Evolutionary conservation across 2,329 filamentous ascomycete species (phyloP).

Genomic region (Acarospora socialis): DNA sequence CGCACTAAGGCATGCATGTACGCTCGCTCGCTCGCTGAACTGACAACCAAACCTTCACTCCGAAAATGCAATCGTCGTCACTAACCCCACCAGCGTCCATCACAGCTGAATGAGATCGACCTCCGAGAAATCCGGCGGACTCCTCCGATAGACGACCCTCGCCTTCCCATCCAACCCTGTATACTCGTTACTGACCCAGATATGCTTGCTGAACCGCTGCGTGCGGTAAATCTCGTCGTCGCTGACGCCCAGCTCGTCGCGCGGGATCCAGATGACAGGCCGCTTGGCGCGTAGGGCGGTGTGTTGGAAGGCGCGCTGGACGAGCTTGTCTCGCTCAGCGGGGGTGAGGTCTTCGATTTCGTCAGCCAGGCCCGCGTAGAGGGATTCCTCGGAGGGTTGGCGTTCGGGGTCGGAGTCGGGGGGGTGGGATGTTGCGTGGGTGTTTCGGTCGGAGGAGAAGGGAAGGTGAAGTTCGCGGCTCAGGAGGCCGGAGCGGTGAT

Average conservation of each 20-base stretch:
- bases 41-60: too few relatives aligned
- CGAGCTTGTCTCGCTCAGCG: slow-evolving; percentile 72
- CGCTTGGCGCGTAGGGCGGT: slow-evolving; percentile 69
- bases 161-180: slow-evolving; percentile 74
- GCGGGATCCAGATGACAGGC: slow-evolving; percentile 86
- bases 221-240: slow-evolving; percentile 82
- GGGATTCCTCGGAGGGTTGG: slow-evolving; percentile 44
- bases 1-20: too few relatives aligned
- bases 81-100: too few relatives aligned
- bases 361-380: slow-evolving; percentile 79
- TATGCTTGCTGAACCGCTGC: slow-evolving; percentile 55
- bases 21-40: too few relatives aligned
- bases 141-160: slow-evolving; percentile 68
- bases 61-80: too few relatives aligned
- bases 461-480: slow-evolving; percentile 29
- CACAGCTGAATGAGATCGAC: slow-evolving; percentile 71
- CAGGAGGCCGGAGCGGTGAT: slow-evolving; percentile 28
- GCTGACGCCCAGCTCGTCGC: slow-evolving; percentile 76
- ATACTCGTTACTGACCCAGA: slow-evolving; percentile 92
- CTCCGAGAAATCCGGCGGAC: slow-evolving; percentile 81
- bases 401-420: slow-evolving; percentile 56
- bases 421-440: slow-evolving; percentile 19
- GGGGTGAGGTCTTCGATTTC: slow-evolving; percentile 90
- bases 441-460: slow-evolving; percentile 18
- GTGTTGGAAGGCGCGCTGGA: slow-evolving; percentile 82